phyloP scores from a whole-genome alignment of 345 rosid species.

The Psidium guajava region DNA sequence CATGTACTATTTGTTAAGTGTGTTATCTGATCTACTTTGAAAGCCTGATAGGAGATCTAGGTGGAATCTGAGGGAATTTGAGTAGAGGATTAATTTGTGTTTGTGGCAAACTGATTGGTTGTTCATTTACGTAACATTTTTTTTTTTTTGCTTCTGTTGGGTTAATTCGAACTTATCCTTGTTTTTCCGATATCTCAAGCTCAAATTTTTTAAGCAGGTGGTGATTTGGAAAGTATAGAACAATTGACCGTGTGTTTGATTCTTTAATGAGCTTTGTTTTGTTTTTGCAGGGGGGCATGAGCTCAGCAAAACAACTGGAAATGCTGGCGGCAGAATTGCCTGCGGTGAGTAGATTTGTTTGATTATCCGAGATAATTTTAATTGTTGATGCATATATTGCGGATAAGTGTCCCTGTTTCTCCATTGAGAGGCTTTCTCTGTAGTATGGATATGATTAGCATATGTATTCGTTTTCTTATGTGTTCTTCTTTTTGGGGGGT shows the following conservation, averaged over 20 bases:
- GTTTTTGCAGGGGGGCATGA: conserved; percentile 70
- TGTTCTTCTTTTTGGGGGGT: not conserved
- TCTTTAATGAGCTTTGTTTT: not conserved
- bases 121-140: not conserved
- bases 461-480: not conserved
- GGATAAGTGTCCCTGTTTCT: not conserved
- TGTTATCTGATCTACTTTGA: not conserved
- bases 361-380: not conserved
- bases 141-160: not conserved
- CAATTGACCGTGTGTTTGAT: not conserved
- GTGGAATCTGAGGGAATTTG: not conserved
- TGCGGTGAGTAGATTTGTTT: conserved; percentile 43
- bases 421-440: not conserved
- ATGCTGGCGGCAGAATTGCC: conserved; percentile 87
- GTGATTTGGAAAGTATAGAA: not conserved
- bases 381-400: not conserved
- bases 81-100: not conserved
- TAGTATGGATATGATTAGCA: not conserved
- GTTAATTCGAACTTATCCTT: not conserved
- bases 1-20: not conserved
- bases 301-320: conserved; percentile 81
- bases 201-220: not conserved
- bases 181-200: not conserved
- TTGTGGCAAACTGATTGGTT: not conserved
- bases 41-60: not conserved